phyloP scores from a whole-genome alignment of 2,329 filamentous ascomycete species.

The Aspergillus sp. region DNA sequence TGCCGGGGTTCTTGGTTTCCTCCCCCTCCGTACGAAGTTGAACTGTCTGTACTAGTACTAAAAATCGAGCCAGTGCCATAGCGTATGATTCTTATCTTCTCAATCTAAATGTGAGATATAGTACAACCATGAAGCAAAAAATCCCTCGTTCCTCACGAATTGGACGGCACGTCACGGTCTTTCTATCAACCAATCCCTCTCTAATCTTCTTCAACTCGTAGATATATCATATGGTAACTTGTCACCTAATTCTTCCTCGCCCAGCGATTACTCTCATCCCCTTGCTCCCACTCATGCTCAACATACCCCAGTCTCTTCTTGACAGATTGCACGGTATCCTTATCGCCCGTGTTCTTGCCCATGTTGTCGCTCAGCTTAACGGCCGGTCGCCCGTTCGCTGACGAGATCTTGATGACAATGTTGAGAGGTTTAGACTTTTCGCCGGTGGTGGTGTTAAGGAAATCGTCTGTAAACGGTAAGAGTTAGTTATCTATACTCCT shows the following conservation, averaged over 20 bases:
- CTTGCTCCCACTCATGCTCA: conserved; percentile 80
- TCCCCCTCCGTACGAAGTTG: too few relatives aligned
- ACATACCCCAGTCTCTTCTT: conserved; percentile 85
- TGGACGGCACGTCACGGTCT: not conserved
- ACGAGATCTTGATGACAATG: conserved; percentile 96
- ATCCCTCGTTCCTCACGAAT: not conserved
- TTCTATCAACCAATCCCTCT: not conserved
- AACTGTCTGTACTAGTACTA: too few relatives aligned
- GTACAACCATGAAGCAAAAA: not conserved
- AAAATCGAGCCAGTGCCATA: too few relatives aligned
- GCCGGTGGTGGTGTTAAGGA: conserved; percentile 70
- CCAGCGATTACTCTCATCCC: conserved; percentile 85
- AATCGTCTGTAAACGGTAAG: conserved; percentile 68
- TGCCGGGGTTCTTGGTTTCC: too few relatives aligned
- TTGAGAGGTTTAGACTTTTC: conserved; percentile 90
- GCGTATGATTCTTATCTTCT: too few relatives aligned
- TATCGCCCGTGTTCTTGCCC: conserved; percentile 92
- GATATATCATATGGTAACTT: not conserved
- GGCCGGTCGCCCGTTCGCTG: conserved; percentile 77
- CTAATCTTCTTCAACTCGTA: not conserved
- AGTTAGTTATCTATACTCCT: not conserved
- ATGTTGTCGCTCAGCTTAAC: conserved; percentile 94
- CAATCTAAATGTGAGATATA: too few relatives aligned
- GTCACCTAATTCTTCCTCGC: conserved; percentile 44
- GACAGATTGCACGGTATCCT: conserved; percentile 75